Evolutionary conservation across 805 yeast species (phyloP), one percentile per base, ranked within the genome.

Genomic region (Starmerella stellata): DNA sequence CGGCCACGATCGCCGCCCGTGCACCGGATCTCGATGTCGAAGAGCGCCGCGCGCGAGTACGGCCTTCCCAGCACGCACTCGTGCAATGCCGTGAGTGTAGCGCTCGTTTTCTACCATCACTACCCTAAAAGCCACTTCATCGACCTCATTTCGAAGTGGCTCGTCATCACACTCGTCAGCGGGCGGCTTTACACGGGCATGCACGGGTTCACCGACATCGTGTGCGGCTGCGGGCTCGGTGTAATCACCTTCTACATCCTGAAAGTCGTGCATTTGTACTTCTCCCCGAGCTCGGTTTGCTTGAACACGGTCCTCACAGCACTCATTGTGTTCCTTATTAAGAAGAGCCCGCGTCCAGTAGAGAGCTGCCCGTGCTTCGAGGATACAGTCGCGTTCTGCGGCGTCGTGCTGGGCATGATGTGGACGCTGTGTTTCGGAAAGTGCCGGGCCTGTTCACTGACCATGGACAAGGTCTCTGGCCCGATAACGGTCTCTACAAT

Each of bases 361-460:
- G 98, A 90, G 50, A 78, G 75, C 47, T 87, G 98, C 53, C 98
- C 98, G 1, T 90, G 98, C 56, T 87, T 77, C 53, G 95, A 85
- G 52, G 98, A 87, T 55, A 73, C 83, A 16, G 93, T 87, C 23
- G 93, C 96, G 4, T 87, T 87, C 51, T 60, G 74, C 33, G 98
- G 98, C 0, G 49, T 78, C 5, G 90, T 78, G 44, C 45, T 77
- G 20, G 65, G 74, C 16, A 71, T 69, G 48, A 74, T 77, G 73
- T 46, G 50, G 50, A 28, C 37, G 32, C 36, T 36, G 17, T 34
- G 4, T n/a, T 17, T 35, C 18, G 33, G 25, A 13, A 28, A 29
- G 14, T 23, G 18, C 28, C 13, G 28, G 3, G 35, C 19, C 8
- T 17, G 32, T 13, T 29, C 32, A 8, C 16, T 29, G 5, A 8